Evolutionary conservation across 192 early-diverging fungal species (phyloP).

Genomic region (Coemansia sp.): DNA sequence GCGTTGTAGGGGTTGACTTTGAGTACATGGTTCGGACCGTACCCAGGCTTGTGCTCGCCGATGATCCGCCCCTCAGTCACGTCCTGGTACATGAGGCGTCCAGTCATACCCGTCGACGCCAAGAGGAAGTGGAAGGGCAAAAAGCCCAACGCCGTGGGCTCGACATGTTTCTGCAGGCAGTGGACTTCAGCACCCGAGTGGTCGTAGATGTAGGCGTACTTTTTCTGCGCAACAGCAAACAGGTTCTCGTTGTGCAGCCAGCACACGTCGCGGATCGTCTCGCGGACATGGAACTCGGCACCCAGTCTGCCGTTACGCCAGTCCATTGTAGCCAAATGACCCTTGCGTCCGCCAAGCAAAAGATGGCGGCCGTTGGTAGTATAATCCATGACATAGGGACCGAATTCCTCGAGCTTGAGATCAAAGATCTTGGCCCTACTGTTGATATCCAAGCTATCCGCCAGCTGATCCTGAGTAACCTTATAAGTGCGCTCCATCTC

Average conservation of each 20-base stretch:
- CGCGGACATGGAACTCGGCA: constrained; percentile 83
- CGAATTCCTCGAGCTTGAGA: constrained; percentile 75
- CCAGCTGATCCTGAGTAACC: constrained; percentile 69
- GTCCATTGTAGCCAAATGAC: constrained; percentile 89
- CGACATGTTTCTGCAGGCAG: constrained; percentile 76
- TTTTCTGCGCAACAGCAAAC: constrained; percentile 95
- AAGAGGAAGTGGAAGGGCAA: constrained; percentile 93
- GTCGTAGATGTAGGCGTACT: constrained; percentile 94
- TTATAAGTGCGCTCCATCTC: constrained; percentile 84
- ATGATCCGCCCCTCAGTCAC: constrained; percentile 86
- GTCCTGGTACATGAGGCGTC: constrained; percentile 90
- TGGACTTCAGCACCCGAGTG: constrained; percentile 87
- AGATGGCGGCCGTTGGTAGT: constrained; percentile 80
- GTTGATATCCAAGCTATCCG: constrained; percentile 69
- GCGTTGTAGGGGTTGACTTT: constrained; percentile 89
- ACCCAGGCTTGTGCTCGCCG: constrained; percentile 71
- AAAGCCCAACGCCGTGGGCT: constrained; percentile 83
- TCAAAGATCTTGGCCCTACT: constrained; percentile 79
- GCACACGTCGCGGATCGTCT: constrained; percentile 87
- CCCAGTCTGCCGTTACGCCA: constrained; percentile 79
- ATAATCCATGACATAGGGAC: constrained; percentile 88
- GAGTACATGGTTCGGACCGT: constrained; percentile 81
- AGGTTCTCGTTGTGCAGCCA: constrained; percentile 96
- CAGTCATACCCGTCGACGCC: constrained; percentile 75
- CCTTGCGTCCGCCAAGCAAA: constrained; percentile 75